Conservation (phyloP, 805 yeast genomes). For the Metschnikowia dekortorum region DNA sequence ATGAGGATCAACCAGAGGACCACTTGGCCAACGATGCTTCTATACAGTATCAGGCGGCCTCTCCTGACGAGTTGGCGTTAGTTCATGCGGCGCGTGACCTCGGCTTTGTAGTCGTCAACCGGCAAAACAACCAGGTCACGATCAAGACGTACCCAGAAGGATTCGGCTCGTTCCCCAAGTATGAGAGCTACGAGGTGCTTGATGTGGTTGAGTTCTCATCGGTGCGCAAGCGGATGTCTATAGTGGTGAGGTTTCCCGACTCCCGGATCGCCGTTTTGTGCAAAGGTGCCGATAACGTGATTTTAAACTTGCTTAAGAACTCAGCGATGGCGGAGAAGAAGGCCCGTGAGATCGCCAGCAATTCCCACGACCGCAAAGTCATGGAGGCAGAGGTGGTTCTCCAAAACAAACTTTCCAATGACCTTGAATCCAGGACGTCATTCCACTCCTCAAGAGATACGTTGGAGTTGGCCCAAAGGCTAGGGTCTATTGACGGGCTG, state of each 20-base stretch:
- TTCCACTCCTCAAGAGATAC: conserved; percentile 29
- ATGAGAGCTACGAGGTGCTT: conserved; percentile 68
- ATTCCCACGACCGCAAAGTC: conserved; percentile 59
- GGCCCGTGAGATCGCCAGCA: conserved; percentile 55
- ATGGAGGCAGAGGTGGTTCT: conserved; percentile 74
- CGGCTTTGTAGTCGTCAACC: conserved; percentile 80
- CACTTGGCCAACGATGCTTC: conserved; percentile 32
- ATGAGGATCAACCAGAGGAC: conserved; percentile 2
- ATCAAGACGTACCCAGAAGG: conserved; percentile 84
- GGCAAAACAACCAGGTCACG: conserved; percentile 54
- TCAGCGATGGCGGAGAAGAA: conserved; percentile 57
- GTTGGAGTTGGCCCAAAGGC: conserved; percentile 16
- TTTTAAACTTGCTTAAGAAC: conserved; percentile 66
- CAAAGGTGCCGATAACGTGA: conserved; percentile 94
- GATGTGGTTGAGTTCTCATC: conserved; percentile 85
- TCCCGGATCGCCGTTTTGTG: conserved; percentile 71
- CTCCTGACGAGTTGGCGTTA: conserved; percentile 94
- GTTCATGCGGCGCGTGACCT: conserved; percentile 93
- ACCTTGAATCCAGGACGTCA: conserved; percentile 28
- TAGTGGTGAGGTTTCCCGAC: conserved; percentile 74
- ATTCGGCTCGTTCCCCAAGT: conserved; percentile 55
- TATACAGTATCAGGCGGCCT: conserved; percentile 84
- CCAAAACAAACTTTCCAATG: conserved; percentile 46
- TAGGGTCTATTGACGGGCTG: conserved; percentile 48
- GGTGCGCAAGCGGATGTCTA: conserved; percentile 89